Conservation (phyloP, 345 rosid species). For the Odontarrhena argentea region DNA sequence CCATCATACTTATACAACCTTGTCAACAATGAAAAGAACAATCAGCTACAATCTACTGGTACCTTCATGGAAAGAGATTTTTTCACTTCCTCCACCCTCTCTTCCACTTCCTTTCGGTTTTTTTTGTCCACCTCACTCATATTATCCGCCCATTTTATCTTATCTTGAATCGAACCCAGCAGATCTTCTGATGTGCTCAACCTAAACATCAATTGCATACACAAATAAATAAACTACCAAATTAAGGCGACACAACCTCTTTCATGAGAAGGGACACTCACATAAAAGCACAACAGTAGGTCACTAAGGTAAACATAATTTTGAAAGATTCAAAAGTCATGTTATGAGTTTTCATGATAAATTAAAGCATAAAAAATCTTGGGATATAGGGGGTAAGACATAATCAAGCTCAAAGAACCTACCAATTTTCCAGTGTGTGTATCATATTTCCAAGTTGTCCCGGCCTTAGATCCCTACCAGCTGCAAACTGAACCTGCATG, state of each 20-base stretch:
- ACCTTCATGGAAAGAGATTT: slow-evolving; percentile 87
- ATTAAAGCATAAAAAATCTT: neutral
- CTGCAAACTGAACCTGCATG: slow-evolving; percentile 84
- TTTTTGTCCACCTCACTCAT: slow-evolving; percentile 79
- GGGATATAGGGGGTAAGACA: slow-evolving; percentile 15
- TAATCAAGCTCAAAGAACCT: slow-evolving; percentile 18
- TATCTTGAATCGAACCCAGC: slow-evolving; percentile 82
- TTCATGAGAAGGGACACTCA: slow-evolving; percentile 9
- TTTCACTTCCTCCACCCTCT: slow-evolving; percentile 75
- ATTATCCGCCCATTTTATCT: slow-evolving; percentile 93
- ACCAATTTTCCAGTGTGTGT: slow-evolving; percentile 81
- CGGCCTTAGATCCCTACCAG: slow-evolving; percentile 93
- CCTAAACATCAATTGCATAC: slow-evolving; percentile 48
- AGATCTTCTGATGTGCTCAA: slow-evolving; percentile 73
- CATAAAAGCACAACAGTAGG: neutral
- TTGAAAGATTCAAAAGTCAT: neutral
- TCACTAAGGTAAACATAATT: neutral
- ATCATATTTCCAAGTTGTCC: slow-evolving; percentile 89
- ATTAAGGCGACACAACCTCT: neutral
- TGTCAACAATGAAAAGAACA: neutral
- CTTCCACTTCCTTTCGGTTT: slow-evolving; percentile 78
- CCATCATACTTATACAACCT: neutral
- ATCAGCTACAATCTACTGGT: slow-evolving; percentile 56
- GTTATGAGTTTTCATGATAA: neutral
- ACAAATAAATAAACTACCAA: slow-evolving; percentile 1